A percentile compares a stretch with the other conserved stretches of the same genome.
Evolutionary conservation across 179 eudicot species (phyloP).

Genomic region (Beta macrorhiza): DNA sequence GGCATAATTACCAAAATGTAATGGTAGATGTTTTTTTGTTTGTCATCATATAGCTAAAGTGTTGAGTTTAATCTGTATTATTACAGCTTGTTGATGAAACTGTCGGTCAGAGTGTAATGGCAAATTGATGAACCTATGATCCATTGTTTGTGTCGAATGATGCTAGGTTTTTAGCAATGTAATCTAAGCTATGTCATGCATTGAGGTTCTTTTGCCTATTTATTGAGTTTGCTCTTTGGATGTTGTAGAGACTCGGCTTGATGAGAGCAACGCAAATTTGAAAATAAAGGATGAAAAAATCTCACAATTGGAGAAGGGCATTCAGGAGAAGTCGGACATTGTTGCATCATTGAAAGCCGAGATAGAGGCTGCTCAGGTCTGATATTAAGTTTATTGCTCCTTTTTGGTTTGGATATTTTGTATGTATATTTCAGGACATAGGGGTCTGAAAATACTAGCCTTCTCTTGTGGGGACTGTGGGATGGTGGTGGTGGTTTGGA

Average conservation of each 20-base stretch:
- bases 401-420: not conserved
- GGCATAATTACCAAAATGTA: not conserved
- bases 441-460: not conserved
- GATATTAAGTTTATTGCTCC: not conserved
- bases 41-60: not conserved
- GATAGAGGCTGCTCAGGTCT: slow-evolving; percentile 54
- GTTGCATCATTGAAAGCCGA: slow-evolving; percentile 54
- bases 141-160: not conserved
- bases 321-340: slow-evolving; percentile 52
- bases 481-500: not conserved
- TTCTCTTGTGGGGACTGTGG: not conserved
- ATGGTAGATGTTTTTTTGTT: no score
- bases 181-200: not conserved
- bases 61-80: not conserved
- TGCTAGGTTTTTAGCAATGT: not conserved
- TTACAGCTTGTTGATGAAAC: slow-evolving; percentile 1
- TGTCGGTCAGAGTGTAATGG: not conserved
- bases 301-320: slow-evolving; percentile 46
- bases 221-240: not conserved
- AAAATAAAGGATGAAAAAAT: slow-evolving; percentile 60
- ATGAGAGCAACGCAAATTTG: slow-evolving; percentile 45
- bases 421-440: not conserved
- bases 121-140: not conserved
- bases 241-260: slow-evolving; percentile 52
- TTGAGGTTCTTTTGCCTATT: not conserved